Conservation (phyloP, 306 rosid species). For the barrel medic (Medicago truncatula) region MtrunA17r5.0-ANR NC_053046.1:598501-599000, state of each 20-base stretch:
- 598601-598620: conserved; percentile 4
- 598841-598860: conserved; percentile 7
- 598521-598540: conserved; percentile 51
- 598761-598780: conserved; percentile 39
- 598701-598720: conserved; percentile 18
- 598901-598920: conserved; percentile 36
- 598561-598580: conserved; percentile 49
- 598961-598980: conserved; percentile 29
- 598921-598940: conserved; percentile 1
- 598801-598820: neutral
- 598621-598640: conserved; percentile 31
- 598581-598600: conserved; percentile 47
- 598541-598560: conserved; percentile 53
- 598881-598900: conserved; percentile 37
- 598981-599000: conserved; percentile 8
- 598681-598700: conserved; percentile 21
- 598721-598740: conserved; percentile 21
- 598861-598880: neutral
- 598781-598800: conserved; percentile 29
- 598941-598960: conserved; percentile 22
- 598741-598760: conserved; percentile 27
- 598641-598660: conserved; percentile 24
- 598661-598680: neutral
- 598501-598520: conserved; percentile 44
- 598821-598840: conserved; percentile 21